Evolutionary conservation across 495 filamentous ascomycete genomes (phyloP).

Genomic region (Hypoxylon lienhwacheense): DNA sequence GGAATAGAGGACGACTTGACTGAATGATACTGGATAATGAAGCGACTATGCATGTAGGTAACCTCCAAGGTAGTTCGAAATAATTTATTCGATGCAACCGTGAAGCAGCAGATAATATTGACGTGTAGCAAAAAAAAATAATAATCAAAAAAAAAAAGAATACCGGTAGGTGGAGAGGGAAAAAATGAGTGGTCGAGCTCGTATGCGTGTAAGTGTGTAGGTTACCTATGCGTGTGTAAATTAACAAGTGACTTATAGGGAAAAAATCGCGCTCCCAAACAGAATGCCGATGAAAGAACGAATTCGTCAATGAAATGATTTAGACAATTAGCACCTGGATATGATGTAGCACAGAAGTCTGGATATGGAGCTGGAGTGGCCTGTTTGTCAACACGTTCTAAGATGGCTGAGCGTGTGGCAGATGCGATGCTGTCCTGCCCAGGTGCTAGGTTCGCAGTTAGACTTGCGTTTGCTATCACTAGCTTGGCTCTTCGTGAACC

Average conservation of each 20-base stretch:
- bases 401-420: slow-evolving; percentile 14
- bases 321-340: slow-evolving; percentile 12
- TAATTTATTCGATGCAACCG: slow-evolving; percentile 11
- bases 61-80: neutral
- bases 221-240: neutral
- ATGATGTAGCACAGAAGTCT: slow-evolving; percentile 1
- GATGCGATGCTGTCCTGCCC: slow-evolving; percentile 21
- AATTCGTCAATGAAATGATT: slow-evolving; percentile 8
- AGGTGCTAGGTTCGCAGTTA: slow-evolving; percentile 10
- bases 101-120: slow-evolving; percentile 7
- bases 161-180: too few relatives aligned
- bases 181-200: too few relatives aligned
- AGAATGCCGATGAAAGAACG: slow-evolving; percentile 7
- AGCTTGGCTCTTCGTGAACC: slow-evolving; percentile 30
- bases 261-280: slow-evolving; percentile 15
- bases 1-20: slow-evolving; percentile 7
- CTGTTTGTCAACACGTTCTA: slow-evolving; percentile 15
- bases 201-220: too few relatives aligned
- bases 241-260: slow-evolving; percentile 14
- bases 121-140: slow-evolving; percentile 1
- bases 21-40: slow-evolving; percentile 5
- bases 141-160: neutral
- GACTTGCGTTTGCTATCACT: slow-evolving; percentile 16
- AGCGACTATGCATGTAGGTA: slow-evolving; percentile 5
- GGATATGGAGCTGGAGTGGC: slow-evolving; percentile 18